Base-by-base conservation (phyloP, 352 stramenopile species). In the Pythium volutum region DNA sequence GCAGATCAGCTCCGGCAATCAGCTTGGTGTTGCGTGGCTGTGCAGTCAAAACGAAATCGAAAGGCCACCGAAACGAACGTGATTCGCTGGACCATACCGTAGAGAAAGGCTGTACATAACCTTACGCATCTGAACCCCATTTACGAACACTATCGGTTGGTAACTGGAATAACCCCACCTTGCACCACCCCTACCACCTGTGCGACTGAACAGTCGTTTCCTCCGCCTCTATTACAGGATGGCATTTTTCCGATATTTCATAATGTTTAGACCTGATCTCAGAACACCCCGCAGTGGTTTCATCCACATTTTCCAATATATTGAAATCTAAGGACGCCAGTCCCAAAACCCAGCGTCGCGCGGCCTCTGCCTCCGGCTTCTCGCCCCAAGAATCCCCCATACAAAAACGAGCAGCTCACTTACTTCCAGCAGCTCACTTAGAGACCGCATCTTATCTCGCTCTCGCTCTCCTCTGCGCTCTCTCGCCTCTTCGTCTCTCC, bases 151-250 rank as follows among this genome's bases (percentile, higher is more conserved):
- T n/a, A 29, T 4, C 41, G 27, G 41, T 48, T 48, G n/a, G 0
- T 48, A 48, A 20, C 41, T 12, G 22, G n/a, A 7, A 25, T 48
- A 2, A 3, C 15, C 20, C 41, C 9, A 25, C 48, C 48, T 29
- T 55, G 42, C n/a, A 27, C 29, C 7, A 31, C 20, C 4, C 2
- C 29, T 4, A 26, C 48, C 48, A 55, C 48, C 27, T 55, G 48
- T 36, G 48, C 16, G 27, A 55, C 29, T 41, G 48, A 42, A 55
- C 48, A 55, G 48, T 52, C 38, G 38, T n/a, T 27, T 25, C 18
- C 22, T 20, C 22, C 27, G 33, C 31, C 48, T 29, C 22, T n/a
- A 39, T n/a, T 53, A 39, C 25, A 29, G 48, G 48, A 29, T 42
- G 29, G 29, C 29, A 27, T 41, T 38, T 48, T 27, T 15, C 11